Evolutionary conservation across 2,329 filamentous ascomycete genomes (phyloP), one percentile per base, ranked within the genome.

Genomic region (Cryphonectria naterciae): DNA sequence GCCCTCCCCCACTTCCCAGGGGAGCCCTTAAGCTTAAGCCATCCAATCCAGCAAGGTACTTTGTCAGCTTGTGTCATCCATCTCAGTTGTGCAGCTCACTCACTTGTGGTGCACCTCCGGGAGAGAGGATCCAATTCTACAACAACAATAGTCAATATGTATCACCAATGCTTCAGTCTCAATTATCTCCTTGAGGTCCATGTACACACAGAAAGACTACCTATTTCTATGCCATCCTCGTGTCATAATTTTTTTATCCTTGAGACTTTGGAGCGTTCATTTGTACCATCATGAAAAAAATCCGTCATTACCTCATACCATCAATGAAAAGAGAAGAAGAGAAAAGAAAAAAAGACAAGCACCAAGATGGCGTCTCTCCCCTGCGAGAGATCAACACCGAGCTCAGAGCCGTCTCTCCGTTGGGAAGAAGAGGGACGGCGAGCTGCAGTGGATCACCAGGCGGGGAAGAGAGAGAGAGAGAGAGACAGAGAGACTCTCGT

Each of bases 301-400:
- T 35, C 63, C 41, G 70, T 76, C 77, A 75, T 77, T 75, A 75
- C 72, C 75, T 72, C 74, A 75, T 76, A 46, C 35, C 49, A 22
- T n/a, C 46, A 49, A n/a, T 49, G 3, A 49, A 49, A 10, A 49
- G 22, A 49, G 43, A 19, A 49, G 43, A 22, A 67, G 32, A 17
- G 15, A 25, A n/a, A 7, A 68, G 67, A 28, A 25, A 25, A 28
- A 2, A 68, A 67, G 61, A n/a, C 68, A 37, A 54, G 37, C 41
- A 22, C 65, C 22, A 25, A 11, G 32, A 39, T n/a, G 17, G 41
- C 58, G 63, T 46, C 25, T 3, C n/a, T 17, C n/a, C 1, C 22
- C 32, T 3, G 61, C 67, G 41, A 69, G 72, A 73, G 72, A 73
- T 67, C 72, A 65, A 73, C 72, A 73, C 70, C 62, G 49, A 65